Percentiles rank a stretch among this genome's conserved stretches.
These are phyloP conservation scores for Ammopiptanthus mongolicus DNA, from an alignment of 306 rosid species.

Conservation along the genomic window DNA sequence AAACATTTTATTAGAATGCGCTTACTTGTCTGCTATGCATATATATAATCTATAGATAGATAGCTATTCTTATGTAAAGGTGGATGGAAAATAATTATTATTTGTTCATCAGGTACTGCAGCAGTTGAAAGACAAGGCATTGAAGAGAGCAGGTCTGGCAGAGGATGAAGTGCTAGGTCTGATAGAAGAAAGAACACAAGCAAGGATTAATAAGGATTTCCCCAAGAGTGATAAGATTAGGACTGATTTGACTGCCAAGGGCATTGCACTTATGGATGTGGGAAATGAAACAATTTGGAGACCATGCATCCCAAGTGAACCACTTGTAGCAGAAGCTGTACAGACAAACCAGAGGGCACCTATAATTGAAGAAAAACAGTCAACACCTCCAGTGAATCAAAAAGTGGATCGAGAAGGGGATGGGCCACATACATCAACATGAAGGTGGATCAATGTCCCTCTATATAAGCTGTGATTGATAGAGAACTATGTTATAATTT, in stretches of 20 bases:
- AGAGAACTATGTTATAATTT: conserved; percentile 25
- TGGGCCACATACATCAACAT: conserved; percentile 14
- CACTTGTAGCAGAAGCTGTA: conserved; percentile 22
- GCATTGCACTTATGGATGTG: conserved; percentile 87
- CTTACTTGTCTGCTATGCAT: background rate
- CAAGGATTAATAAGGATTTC: conserved; percentile 75
- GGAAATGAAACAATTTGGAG: conserved; percentile 81
- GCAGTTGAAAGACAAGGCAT: conserved; percentile 72
- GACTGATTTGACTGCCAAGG: conserved; percentile 58
- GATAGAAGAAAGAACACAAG: conserved; percentile 71
- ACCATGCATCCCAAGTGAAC: conserved; percentile 54
- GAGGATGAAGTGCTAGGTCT: conserved; percentile 60
- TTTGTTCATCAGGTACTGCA: conserved; percentile 58
- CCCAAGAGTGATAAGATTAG: conserved; percentile 70
- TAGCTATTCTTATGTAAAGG: background rate
- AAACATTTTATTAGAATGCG: conserved; percentile 10
- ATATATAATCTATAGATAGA: background rate
- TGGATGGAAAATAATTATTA: background rate
- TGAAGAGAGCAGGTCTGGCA: conserved; percentile 64
- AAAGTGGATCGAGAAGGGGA: conserved; percentile 23
- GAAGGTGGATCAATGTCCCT: conserved; percentile 9
- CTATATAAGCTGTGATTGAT: conserved; percentile 2
- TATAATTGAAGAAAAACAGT: conserved; percentile 22
- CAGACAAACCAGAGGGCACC: conserved; percentile 19
- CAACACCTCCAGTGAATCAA: background rate